Conservation (phyloP, 768 basidiomycete species). For the Auriculariales sp. region DNA sequence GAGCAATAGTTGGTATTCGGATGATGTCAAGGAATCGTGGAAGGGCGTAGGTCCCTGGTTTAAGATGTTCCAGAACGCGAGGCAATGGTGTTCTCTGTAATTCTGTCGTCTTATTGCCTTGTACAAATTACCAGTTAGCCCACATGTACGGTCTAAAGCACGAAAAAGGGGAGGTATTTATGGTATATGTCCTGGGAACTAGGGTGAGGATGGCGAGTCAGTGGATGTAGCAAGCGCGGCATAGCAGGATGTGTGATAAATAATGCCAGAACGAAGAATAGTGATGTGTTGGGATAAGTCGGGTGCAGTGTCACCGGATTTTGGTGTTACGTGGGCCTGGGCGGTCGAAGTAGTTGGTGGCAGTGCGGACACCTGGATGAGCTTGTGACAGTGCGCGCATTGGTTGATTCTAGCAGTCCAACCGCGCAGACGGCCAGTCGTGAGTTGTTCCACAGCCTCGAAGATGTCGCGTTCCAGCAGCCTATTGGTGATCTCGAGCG, state of each 20-base stretch:
- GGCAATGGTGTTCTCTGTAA: slow-evolving; percentile 34
- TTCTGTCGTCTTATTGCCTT: not conserved
- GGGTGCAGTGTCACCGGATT: not conserved
- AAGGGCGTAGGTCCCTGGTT: slow-evolving; percentile 86
- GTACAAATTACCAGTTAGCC: not conserved
- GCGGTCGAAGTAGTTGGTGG: not conserved
- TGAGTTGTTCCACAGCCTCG: slow-evolving; percentile 46
- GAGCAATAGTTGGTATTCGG: slow-evolving; percentile 87
- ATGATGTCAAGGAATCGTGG: slow-evolving; percentile 42
- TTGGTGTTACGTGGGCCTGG: not conserved
- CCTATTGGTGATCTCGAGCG: slow-evolving; percentile 71
- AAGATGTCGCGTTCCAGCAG: slow-evolving; percentile 75
- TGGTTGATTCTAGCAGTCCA: slow-evolving; percentile 14
- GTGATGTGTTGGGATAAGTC: not conserved
- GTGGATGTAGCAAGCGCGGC: not conserved
- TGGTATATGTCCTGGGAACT: not conserved
- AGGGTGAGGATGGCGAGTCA: not conserved
- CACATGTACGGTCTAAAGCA: not conserved
- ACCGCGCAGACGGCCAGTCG: slow-evolving; percentile 41
- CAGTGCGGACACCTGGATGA: not conserved
- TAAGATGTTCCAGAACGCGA: slow-evolving; percentile 81
- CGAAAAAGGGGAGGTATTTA: not conserved
- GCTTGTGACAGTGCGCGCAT: slow-evolving; percentile 3
- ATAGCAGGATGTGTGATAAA: slow-evolving; percentile 5
- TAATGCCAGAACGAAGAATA: slow-evolving; percentile 4